Base-by-base conservation (phyloP, 495 filamentous ascomycete genomes). In the Trypethelium eluteriae region DNA sequence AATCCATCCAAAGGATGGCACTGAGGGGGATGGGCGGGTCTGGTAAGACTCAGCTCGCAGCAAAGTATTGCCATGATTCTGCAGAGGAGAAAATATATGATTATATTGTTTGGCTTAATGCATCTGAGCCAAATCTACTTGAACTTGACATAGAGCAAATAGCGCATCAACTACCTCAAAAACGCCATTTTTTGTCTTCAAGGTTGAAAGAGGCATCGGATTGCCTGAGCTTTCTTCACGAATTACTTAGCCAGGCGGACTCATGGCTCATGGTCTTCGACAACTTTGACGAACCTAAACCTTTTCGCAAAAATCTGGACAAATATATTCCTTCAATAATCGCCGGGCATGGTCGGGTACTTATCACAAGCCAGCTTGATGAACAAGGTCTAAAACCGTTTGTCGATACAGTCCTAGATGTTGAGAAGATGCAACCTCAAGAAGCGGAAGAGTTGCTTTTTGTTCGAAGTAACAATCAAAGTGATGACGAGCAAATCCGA, bases 11-110 rank as follows among this genome's bases (percentile, higher is more conserved):
- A 18, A 53, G 25, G 25, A 53, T 53, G 16, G 25, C 49, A 16
- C 9, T 53, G 25, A 53, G 25, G 25, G 49, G 49, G 10, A 53
- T 53, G 12, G 49, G 49, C 25, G 49, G 49, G 5, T 53, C 12
- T 18, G 49, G 49, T 18, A 53, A 53, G 49, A 53, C 49, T 16
- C 49, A 53, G 49, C 49, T 53, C 25, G 49, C 49, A 18, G 49
- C 16, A 18, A 53, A 53, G 49, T 53, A 53, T 18, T 53, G 49
- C 25, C 49, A 18, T 53, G 49, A 18, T 18, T 11, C 49, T 11
- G 49, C 25, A 53, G 25, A 53, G 49, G 25, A 46, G 41, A 46
- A 53, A 18, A 53, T 1, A 11, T 53, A 16, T 53, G 49, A 53
- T 18, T 53, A 53, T 53, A 18, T 53, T 18, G 14, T 53, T 18